Conservation (phyloP, 768 basidiomycete genomes). For the Rossbeevera mucosa region DNA sequence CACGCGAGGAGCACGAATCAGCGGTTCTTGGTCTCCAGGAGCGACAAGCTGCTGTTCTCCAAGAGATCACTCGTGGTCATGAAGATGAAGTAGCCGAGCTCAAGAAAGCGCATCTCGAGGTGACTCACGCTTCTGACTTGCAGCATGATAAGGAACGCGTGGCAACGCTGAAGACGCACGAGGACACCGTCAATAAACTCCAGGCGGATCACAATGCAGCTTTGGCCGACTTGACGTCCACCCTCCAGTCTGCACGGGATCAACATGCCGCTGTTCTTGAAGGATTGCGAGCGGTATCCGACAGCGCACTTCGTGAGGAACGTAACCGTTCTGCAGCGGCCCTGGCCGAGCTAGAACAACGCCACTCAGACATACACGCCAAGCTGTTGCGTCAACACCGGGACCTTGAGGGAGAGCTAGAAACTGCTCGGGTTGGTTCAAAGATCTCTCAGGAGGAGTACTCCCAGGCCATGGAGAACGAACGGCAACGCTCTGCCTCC, state of each 20-base stretch:
- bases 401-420: constrained; percentile 47
- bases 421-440: constrained; percentile 47
- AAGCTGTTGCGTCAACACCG: constrained; percentile 35
- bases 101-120: constrained; percentile 43
- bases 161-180: constrained; percentile 38
- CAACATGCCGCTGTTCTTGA: constrained; percentile 35
- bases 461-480: constrained; percentile 21
- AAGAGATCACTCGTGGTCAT: constrained; percentile 53
- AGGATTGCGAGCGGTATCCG: constrained; percentile 30
- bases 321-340: constrained; percentile 40
- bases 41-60: constrained; percentile 51
- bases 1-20: constrained; percentile 46
- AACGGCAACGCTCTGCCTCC: constrained; percentile 25
- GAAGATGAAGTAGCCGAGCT: constrained; percentile 50
- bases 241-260: constrained; percentile 36
- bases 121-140: constrained; percentile 29
- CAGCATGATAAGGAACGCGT: constrained; percentile 36
- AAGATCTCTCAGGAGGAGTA: constrained; percentile 24
- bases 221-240: constrained; percentile 37
- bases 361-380: constrained; percentile 47
- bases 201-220: constrained; percentile 47
- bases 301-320: constrained; percentile 41
- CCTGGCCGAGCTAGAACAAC: constrained; percentile 46
- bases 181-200: constrained; percentile 37
- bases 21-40: constrained; percentile 45